Base-by-base conservation (phyloP, 2,329 filamentous ascomycete genomes). In the Arthrinium phaeospermum region DNA sequence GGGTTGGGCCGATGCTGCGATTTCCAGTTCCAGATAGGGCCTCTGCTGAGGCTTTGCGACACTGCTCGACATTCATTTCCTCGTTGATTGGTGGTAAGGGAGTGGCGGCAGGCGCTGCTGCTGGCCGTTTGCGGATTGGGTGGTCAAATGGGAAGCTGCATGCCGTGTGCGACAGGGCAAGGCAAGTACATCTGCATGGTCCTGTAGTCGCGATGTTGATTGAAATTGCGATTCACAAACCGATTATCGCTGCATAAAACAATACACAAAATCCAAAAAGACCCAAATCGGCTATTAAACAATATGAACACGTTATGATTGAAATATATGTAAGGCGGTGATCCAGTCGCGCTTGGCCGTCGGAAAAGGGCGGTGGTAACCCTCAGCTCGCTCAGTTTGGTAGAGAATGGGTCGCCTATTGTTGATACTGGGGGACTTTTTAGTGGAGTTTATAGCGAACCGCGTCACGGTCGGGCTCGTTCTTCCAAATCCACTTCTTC, bases 61-160 rank as follows among this genome's bases (percentile, higher is more conserved):
- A 68, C 67, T 46, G 67, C 24, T 68, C 41, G 67, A 34, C 30
- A 34, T 68, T 37, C 67, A 68, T 68, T 41, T 68, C 51, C 24
- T 37, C 14, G 27, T 34, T 47, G 45, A 47, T 45, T 68, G 41
- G 41, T 47, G 44, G 41, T 68, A 41, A 46, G 24, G 27, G 24
- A 68, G 4, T 68, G 12, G 41, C 44, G 45, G 67, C 67, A 46
- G 45, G 41, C 67, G 27, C 41, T 68, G 27, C 41, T 68, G 67
- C 67, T 27, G 14, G 45, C 44, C 44, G 67, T 47, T 47, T 68
- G 67, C 41, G 67, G 67, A 47, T 68, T 68, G 67, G 67, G 16
- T n/a, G 67, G 67, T 68, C 67, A 68, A 68, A 47, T 34, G 44
- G 67, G 67, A 68, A 68, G 67, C 67, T 68, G 41, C 67, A 68